A percentile compares a stretch with the other conserved stretches of the same genome.
phyloP scores from a whole-genome alignment of 441 rosid genomes.

The Dalechampia spathulata region DNA sequence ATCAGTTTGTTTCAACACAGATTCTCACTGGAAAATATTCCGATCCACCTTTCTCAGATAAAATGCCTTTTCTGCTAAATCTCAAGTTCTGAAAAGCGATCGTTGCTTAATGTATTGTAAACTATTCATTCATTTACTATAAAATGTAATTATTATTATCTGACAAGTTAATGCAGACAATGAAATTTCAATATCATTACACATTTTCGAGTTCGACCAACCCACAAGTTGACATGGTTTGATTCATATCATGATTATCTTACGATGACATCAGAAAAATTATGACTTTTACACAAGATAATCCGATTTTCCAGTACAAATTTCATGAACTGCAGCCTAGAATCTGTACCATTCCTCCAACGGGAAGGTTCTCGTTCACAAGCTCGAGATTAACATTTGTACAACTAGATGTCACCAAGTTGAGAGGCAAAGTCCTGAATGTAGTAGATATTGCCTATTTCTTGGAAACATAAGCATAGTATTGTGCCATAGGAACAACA shows the following conservation, averaged over 20 bases:
- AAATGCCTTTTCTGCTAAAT: conserved; percentile 74
- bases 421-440: conserved; percentile 3
- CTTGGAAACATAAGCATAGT: conserved; percentile 85
- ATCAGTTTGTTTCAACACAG: conserved; percentile 59
- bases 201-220: neutral
- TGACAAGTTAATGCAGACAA: conserved; percentile 4
- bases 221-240: neutral
- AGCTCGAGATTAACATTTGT: conserved; percentile 24
- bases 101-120: conserved; percentile 6
- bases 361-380: conserved; percentile 22
- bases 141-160: too few species aligned
- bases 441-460: conserved; percentile 36
- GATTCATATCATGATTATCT: neutral
- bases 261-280: neutral
- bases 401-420: conserved; percentile 18
- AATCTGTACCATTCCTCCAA: conserved; percentile 17
- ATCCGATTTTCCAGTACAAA: conserved; percentile 4
- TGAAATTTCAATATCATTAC: neutral
- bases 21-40: conserved; percentile 75
- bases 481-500: conserved; percentile 96
- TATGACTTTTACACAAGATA: neutral
- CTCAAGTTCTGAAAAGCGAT: conserved; percentile 47
- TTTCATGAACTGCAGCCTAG: conserved; percentile 17
- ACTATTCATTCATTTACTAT: conserved; percentile 14
- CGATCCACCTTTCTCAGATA: conserved; percentile 72